Conservation (phyloP, 1,139 yeast genomes). For the Suzukiozyma palmioleophila region DNA sequence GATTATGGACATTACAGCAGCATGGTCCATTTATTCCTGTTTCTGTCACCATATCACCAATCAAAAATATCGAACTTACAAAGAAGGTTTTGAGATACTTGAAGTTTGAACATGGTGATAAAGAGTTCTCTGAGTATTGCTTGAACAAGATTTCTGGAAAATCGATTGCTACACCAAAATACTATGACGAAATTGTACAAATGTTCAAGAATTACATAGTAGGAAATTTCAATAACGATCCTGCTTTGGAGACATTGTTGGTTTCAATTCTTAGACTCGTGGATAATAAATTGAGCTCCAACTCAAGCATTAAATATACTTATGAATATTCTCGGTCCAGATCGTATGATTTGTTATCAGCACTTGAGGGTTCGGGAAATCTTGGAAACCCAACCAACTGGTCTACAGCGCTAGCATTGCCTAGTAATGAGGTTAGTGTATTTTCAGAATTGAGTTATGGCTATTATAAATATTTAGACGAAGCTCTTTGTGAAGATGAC, state of each 20-base stretch:
- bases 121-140: slow-evolving; percentile 19
- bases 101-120: slow-evolving; percentile 22
- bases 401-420: slow-evolving; percentile 39
- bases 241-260: slow-evolving; percentile 29
- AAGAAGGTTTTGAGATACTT: slow-evolving; percentile 26
- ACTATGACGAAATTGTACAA: slow-evolving; percentile 31
- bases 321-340: slow-evolving; percentile 44
- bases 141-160: slow-evolving; percentile 14
- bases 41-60: slow-evolving; percentile 46
- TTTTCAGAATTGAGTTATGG: slow-evolving; percentile 39
- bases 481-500: slow-evolving; percentile 1
- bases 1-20: slow-evolving; percentile 39
- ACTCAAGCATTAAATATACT: slow-evolving; percentile 10
- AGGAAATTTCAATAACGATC: slow-evolving; percentile 43
- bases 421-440: slow-evolving; percentile 29
- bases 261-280: slow-evolving; percentile 33
- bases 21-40: slow-evolving; percentile 35
- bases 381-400: slow-evolving; percentile 46
- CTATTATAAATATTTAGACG: slow-evolving; percentile 34
- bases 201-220: slow-evolving; percentile 47
- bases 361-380: slow-evolving; percentile 10
- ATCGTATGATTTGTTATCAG: slow-evolving; percentile 43
- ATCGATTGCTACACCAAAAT: slow-evolving; percentile 15
- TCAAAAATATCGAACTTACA: slow-evolving; percentile 25
- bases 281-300: slow-evolving; percentile 15